Evolutionary conservation across 2,329 filamentous ascomycete species (phyloP), one percentile per base, ranked within the genome.

Genomic region (Stagonosporopsis chrysanthemi): DNA sequence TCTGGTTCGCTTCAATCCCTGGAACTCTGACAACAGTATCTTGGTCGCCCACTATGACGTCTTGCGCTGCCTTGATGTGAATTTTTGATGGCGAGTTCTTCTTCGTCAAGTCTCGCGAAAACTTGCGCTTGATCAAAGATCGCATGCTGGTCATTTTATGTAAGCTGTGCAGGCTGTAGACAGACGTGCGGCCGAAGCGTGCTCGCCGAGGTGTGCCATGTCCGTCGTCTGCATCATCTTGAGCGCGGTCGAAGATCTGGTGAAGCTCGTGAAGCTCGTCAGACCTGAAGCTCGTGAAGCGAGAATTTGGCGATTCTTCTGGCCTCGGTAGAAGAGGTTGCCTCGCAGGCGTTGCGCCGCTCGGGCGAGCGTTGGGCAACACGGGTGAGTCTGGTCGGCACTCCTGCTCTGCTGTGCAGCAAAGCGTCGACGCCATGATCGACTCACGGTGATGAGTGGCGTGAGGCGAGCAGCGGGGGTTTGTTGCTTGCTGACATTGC

Each of bases 101-200:
- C 39, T 59, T 71, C 2, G 61, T 31, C 8, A 66, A 41, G 19
- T 75, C 71, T 39, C 60, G 69, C 4, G 73, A 73, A 41, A 74
- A 67, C 31, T 65, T 74, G n/a, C 66, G 65, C 46, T 67, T 70
- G 38, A 75, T 66, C 12, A 76, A 62, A 3, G 71, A 73, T 26
- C 68, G 72, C 59, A 75, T 66, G 58, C 72, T 76, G 28, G 65
- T 71, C 64, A 75, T 70, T 55, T 70, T 74, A 60, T 71, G 71
- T 6, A 76, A 51, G n/a, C 67, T 74, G 43, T 64, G 70, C 26
- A 74, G 58, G 29, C 70, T 75, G 61, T 73, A 65, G 22, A 72
- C 56, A 2, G 71, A 74, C 2, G 68, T 62, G 23, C 65, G 67
- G 19, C 56, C 65, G 55, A 70, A 69, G 43, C 65, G 67, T 38